Evolutionary conservation across 805 yeast species (phyloP).

Genomic region (Saccharomycopsis fermentans): DNA sequence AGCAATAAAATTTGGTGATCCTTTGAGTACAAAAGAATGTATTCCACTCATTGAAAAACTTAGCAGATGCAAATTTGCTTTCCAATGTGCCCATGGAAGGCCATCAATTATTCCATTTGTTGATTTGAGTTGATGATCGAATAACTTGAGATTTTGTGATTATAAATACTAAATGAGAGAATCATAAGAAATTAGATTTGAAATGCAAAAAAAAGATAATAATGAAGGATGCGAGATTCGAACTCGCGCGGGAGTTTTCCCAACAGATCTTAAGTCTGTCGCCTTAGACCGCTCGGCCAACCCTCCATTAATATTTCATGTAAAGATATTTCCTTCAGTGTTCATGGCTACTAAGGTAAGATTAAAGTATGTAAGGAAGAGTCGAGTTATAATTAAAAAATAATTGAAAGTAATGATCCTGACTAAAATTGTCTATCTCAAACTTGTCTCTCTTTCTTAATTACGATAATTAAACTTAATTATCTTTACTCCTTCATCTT

Average conservation of each 20-base stretch:
- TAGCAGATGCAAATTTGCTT: conserved; percentile 46
- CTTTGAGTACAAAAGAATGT: conserved; percentile 36
- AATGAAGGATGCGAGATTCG: conserved; percentile 25
- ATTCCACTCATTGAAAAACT: conserved; percentile 32
- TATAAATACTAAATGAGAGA: no score
- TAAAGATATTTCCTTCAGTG: no score
- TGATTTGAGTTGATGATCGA: neutral
- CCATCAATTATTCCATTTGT: conserved; percentile 55
- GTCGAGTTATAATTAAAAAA: no score
- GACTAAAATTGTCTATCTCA: no score
- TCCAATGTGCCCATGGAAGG: conserved; percentile 81
- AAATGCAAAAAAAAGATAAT: conserved; percentile 13
- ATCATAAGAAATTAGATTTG: no score
- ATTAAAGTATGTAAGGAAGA: no score
- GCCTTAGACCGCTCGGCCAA: conserved; percentile 36
- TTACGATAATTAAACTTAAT: no score
- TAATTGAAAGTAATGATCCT: no score
- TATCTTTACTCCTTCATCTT: no score
- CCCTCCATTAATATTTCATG: conserved; percentile 23
- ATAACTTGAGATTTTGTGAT: neutral
- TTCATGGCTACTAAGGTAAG: no score
- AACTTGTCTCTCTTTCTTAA: no score
- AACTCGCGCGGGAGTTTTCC: conserved; percentile 25
- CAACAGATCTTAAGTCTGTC: conserved; percentile 34
- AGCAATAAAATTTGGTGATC: conserved; percentile 65